Base-by-base conservation (phyloP, 225 moss, liverwort and hornwort species). In the Anthoceros angustus region DNA sequence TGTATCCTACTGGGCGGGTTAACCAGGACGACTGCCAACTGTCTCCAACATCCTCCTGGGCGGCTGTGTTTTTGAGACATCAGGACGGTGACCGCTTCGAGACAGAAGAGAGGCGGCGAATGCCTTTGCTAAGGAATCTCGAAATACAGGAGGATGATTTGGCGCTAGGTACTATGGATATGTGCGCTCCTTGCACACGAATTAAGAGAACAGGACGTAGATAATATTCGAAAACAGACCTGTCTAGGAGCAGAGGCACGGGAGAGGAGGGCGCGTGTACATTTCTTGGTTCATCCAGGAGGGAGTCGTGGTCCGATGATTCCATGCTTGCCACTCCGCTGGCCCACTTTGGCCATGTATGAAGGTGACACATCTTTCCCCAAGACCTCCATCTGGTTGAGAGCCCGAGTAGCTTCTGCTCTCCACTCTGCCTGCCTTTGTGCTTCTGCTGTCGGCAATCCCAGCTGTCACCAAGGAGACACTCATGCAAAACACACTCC, bases 351-450 rank as follows among this genome's bases (percentile, higher is more conserved):
- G 39, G 14, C 50, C 76, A 70, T 70, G 70, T 80, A 66, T 62
- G 62, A 75, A 61, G 80, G 79, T 62, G 71, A 72, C 60, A 40
- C 73, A 63, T 84, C 84, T 72, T 84, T 86, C 65, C 70, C 74
- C 25, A 86, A 69, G 39, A 82, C 84, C 75, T 89, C 86, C 72
- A 80, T 76, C 75, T 85, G 85, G 39, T 84, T 82, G 62, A 89
- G 75, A 73, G 89, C 86, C 68, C 86, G 77, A 70, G 89, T 86
- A 70, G 89, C 89, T 84, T 89, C 89, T 63, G 89, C 89, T 82
- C 89, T 86, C 89, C 89, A 89, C 67, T 89, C 89, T 32, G 89
- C 89, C 76, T 89, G 89, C 66, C 86, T 86, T 72, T 89, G 89
- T 79, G 89, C 89, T 89, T 89, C 89, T 68, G 89, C 89, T 72